These are phyloP conservation scores for Yamadazyma olivae DNA, from an alignment of 805 yeast genomes.

Conservation along the genomic window DNA sequence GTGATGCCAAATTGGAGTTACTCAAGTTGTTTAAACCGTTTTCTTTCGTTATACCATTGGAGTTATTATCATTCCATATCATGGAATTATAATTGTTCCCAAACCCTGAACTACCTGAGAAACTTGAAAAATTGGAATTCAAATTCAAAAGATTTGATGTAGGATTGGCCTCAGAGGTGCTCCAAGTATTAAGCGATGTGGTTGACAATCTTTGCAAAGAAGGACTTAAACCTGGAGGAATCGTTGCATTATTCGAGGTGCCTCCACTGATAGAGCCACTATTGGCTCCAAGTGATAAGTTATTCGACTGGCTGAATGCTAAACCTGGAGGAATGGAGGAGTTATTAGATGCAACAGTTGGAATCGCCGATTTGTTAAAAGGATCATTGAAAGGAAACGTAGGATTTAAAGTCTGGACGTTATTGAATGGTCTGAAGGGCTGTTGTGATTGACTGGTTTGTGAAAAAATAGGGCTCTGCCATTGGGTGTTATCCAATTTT, in stretches of 20 bases:
- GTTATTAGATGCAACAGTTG: not conserved
- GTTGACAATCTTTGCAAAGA: slow-evolving; percentile 3
- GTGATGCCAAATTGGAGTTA: no score
- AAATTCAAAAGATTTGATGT: slow-evolving; percentile 4
- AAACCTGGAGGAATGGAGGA: slow-evolving; percentile 1
- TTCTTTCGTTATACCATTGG: not conserved
- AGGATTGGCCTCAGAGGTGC: slow-evolving; percentile 2
- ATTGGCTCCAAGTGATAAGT: no score
- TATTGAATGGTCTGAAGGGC: slow-evolving; percentile 6
- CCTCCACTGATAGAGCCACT: not conserved
- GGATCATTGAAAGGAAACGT: slow-evolving; percentile 7
- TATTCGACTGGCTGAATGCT: not conserved
- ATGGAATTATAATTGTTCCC: slow-evolving; percentile 34
- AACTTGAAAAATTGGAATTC: slow-evolving; percentile 4
- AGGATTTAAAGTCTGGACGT: not conserved
- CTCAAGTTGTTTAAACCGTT: not conserved
- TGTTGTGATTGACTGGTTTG: not conserved
- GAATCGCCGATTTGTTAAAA: slow-evolving; percentile 2
- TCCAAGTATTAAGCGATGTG: slow-evolving; percentile 2
- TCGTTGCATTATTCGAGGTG: not conserved
- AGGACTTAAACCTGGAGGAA: slow-evolving; percentile 4
- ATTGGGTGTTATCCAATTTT: slow-evolving; percentile 5
- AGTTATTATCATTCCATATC: not conserved
- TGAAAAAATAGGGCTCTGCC: slow-evolving; percentile 3
- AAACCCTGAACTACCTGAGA: slow-evolving; percentile 9